A percentile compares a stretch with the other conserved stretches of the same genome.
Evolutionary conservation across 345 rosid genomes (phyloP).

Genomic region (Aquilaria sinensis): DNA sequence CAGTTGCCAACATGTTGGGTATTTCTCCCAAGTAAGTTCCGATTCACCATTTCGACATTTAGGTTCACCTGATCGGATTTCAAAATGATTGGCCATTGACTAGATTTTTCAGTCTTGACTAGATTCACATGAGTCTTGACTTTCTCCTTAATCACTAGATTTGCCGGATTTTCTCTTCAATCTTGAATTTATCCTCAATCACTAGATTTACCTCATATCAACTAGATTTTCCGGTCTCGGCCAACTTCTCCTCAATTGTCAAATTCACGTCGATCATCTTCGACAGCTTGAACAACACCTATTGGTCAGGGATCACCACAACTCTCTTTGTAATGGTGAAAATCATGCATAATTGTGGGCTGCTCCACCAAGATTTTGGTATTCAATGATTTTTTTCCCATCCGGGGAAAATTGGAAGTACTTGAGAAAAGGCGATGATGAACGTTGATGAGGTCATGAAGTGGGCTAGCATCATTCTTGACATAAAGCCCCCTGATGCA

Average conservation of each 20-base stretch:
- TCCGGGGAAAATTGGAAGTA: no score
- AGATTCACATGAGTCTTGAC: conserved; percentile 42
- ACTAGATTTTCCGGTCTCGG: conserved; percentile 24
- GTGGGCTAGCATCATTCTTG: conserved; percentile 85
- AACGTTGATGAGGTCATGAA: conserved; percentile 70
- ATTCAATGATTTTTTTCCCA: no score
- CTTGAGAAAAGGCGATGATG: conserved; percentile 6
- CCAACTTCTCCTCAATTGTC: conserved; percentile 69
- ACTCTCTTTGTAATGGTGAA: no score
- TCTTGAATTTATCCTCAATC: no score
- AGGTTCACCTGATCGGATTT: conserved; percentile 33
- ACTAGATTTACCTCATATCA: conserved; percentile 24
- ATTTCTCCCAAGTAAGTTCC: conserved; percentile 64
- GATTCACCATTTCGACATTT: conserved; percentile 86
- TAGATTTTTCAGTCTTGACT: conserved; percentile 52
- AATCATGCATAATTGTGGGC: no score
- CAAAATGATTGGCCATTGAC: conserved; percentile 39
- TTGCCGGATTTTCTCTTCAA: no score
- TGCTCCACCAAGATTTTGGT: no score
- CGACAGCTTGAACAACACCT: conserved; percentile 69
- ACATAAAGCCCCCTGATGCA: conserved; percentile 66
- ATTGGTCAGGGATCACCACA: conserved; percentile 49
- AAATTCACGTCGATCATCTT: conserved; percentile 81
- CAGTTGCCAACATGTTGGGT: conserved; percentile 13
- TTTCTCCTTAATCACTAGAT: conserved; percentile 58